Evolutionary conservation across 2,329 filamentous ascomycete genomes (phyloP).

Genomic region (Ophiostoma pallidulum): DNA sequence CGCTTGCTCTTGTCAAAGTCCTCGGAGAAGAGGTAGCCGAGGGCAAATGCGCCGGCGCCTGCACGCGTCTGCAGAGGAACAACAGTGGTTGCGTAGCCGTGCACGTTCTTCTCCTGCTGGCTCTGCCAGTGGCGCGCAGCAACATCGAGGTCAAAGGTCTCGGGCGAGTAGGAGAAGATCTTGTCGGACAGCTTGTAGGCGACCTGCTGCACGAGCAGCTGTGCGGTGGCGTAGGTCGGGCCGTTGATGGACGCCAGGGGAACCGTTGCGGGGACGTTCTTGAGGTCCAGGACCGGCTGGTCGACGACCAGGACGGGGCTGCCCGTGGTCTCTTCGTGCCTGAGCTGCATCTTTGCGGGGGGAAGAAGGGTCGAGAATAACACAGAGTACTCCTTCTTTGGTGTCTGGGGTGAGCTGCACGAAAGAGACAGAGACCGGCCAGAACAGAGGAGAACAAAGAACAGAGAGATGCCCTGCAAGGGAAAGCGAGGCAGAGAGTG

Average conservation of each 20-base stretch:
- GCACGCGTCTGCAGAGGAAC: conserved; percentile 76
- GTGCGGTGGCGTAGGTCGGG: conserved; percentile 85
- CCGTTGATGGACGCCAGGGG: conserved; percentile 59
- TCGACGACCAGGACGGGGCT: conserved; percentile 12
- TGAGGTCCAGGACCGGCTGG: conserved; percentile 20
- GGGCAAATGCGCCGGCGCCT: conserved; percentile 80
- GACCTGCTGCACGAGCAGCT: conserved; percentile 90
- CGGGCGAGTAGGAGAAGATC: conserved; percentile 92
- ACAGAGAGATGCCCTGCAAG: not conserved
- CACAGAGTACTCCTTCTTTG: not conserved
- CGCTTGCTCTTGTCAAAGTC: conserved; percentile 91
- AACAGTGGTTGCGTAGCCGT: conserved; percentile 70
- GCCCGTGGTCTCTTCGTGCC: conserved; percentile 18
- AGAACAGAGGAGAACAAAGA: not conserved
- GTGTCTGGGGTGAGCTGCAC: too few relatives aligned
- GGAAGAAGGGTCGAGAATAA: not conserved
- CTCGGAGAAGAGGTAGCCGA: conserved; percentile 96
- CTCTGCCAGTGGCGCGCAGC: conserved; percentile 71
- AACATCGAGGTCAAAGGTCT: conserved; percentile 82
- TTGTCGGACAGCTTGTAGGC: conserved; percentile 93
- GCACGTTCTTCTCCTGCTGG: conserved; percentile 63
- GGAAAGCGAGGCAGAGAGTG: not conserved
- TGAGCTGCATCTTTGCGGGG: conserved; percentile 17
- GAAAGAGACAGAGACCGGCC: not conserved
- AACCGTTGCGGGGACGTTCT: conserved; percentile 38